Conservation (phyloP, 768 basidiomycete genomes). For the Psilocybe subaeruginosa region DNA sequence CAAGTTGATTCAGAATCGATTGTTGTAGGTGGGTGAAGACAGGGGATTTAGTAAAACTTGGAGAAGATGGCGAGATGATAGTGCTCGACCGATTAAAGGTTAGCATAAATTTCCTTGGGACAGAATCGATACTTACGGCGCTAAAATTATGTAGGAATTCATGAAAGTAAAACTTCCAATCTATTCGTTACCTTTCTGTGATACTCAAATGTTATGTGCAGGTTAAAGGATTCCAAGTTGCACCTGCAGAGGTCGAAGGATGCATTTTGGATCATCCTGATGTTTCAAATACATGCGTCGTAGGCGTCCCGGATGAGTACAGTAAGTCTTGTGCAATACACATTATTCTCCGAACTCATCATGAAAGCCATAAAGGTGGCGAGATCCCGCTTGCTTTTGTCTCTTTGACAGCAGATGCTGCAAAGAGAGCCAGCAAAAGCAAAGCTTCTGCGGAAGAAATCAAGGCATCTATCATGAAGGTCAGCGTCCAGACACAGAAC, state of each 20-base stretch:
- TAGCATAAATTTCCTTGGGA: neutral
- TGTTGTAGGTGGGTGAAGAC: constrained; percentile 63
- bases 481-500: constrained; percentile 14
- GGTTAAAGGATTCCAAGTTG: constrained; percentile 73
- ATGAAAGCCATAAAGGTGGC: constrained; percentile 40
- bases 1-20: neutral
- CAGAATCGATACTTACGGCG: neutral
- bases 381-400: constrained; percentile 76
- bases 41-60: constrained; percentile 64
- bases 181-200: constrained; percentile 13
- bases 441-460: constrained; percentile 34
- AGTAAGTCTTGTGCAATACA: constrained; percentile 32
- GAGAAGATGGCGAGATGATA: constrained; percentile 56
- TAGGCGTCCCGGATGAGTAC: constrained; percentile 69
- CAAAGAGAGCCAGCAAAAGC: constrained; percentile 32
- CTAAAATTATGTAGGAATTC: constrained; percentile 36
- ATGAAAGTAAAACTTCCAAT: constrained; percentile 36
- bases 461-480: constrained; percentile 53
- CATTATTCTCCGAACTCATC: neutral
- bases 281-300: constrained; percentile 63
- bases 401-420: constrained; percentile 48
- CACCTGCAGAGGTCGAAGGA: constrained; percentile 74
- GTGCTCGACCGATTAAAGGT: constrained; percentile 70
- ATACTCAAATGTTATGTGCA: constrained; percentile 26
- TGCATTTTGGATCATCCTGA: constrained; percentile 62